Base-by-base conservation (phyloP, 352 stramenopile species). In the Thraustotheca clavata region DNA sequence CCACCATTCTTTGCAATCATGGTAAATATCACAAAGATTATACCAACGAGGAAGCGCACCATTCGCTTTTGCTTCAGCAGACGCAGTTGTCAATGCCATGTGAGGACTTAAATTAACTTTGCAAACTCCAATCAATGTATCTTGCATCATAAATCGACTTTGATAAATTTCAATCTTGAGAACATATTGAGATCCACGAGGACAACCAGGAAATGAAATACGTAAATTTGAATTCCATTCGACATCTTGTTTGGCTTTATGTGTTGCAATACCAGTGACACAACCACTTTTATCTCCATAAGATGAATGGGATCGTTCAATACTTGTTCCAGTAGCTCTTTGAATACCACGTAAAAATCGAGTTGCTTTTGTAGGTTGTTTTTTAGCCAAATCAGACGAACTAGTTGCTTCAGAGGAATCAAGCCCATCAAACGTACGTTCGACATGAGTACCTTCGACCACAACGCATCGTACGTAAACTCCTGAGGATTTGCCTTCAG, bases 61-160 rank as follows among this genome's bases (percentile, higher is more conserved):
- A 31, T 89, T 93, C 2, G 83, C 83, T 36, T 89, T 89, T 5
- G 83, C 83, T 33, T 93, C 83, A 3, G 83, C 83, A 33, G 83
- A 93, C 16, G 76, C 83, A 50, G 85, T 85, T 40, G 87, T 79
- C 34, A 92, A 69, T 34, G 80, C 87, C 14, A 92, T 50, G 59
- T 92, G 80, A n/a, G 83, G 81, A n/a, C 77, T 89, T 22, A 93
- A 69, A 50, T 93, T 93, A 69, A 93, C 88, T 61, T 88, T 89
- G 54, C 81, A 93, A 0, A 93, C 83, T 20, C 83, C 83, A 48
- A 93, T 66, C 12, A 93, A 59, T 49, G 87, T 81, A 60, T 93
- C 83, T 1, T 74, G 70, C 4, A 89, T 69, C 81, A 92, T 90
- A 49, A 92, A 92, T 5, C 80, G 79, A 71, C 80, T 92, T 46